A percentile compares a stretch with the other conserved stretches of the same genome.
These are phyloP conservation scores for Zychaea mexicana DNA, from an alignment of 371 early-diverging fungal genomes.

Conservation along the genomic window DNA sequence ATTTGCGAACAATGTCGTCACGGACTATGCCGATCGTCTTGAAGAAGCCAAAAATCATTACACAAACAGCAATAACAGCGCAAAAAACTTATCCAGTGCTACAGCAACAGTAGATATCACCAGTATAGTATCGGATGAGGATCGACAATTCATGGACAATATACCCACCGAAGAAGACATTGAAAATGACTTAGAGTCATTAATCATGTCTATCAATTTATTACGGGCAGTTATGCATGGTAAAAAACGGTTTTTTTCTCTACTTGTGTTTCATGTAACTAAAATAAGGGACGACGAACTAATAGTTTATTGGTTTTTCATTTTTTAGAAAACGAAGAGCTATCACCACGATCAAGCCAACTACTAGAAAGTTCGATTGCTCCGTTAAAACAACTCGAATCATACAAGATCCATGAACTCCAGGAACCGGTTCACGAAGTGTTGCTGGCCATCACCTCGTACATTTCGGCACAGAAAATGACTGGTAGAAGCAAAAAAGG, in stretches of 20 bases:
- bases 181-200: constrained; percentile 45
- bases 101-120: constrained; percentile 26
- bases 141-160: constrained; percentile 28
- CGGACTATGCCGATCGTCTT: constrained; percentile 37
- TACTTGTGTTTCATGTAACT: too few relatives aligned
- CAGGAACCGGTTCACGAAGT: constrained; percentile 63
- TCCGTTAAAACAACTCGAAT: constrained; percentile 57
- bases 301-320: not conserved
- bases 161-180: constrained; percentile 54
- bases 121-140: constrained; percentile 38
- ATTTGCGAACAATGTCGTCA: constrained; percentile 74
- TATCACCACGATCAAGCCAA: constrained; percentile 50
- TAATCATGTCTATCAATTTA: constrained; percentile 44
- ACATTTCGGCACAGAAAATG: constrained; percentile 36
- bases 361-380: constrained; percentile 50
- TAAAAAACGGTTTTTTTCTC: constrained; percentile 12
- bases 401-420: constrained; percentile 54
- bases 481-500: constrained; percentile 19
- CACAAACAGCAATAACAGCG: constrained; percentile 2
- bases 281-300: too few relatives aligned
- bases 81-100: not conserved
- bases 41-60: constrained; percentile 10
- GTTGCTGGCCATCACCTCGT: constrained; percentile 52
- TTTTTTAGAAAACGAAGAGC: constrained; percentile 51
- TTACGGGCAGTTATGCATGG: constrained; percentile 52